Percentiles rank a stretch among this genome's conserved stretches.
Conservation (phyloP, 1,284 basidiomycete genomes). For the Wolfiporia cocos region DNA sequence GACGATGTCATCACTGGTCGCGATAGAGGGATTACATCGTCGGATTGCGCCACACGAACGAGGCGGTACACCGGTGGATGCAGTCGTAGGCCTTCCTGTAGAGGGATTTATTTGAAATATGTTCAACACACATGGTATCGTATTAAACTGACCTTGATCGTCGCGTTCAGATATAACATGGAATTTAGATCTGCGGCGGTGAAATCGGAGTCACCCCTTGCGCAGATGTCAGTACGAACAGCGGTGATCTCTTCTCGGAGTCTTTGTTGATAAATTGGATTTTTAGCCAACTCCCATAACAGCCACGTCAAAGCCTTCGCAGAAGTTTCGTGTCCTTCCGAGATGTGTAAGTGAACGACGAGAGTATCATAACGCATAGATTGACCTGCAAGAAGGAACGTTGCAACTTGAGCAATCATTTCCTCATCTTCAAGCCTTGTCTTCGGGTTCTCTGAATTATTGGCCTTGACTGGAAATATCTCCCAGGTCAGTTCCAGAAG, state of each 20-base stretch:
- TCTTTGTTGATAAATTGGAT: constrained; percentile 31
- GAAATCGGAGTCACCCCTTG: constrained; percentile 35
- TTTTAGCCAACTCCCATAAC: constrained; percentile 34
- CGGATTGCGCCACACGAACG: constrained; percentile 19
- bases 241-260: constrained; percentile 36
- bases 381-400: constrained; percentile 22
- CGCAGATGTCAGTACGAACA: constrained; percentile 29
- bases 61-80: constrained; percentile 22
- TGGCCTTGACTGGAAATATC: constrained; percentile 47
- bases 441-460: constrained; percentile 38
- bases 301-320: constrained; percentile 37
- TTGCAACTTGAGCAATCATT: constrained; percentile 44
- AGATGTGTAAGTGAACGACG: constrained; percentile 24
- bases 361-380: neutral
- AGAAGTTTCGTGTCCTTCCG: constrained; percentile 50
- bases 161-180: constrained; percentile 47
- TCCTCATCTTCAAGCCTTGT: constrained; percentile 41
- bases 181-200: constrained; percentile 42
- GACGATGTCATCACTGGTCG: constrained; percentile 19
- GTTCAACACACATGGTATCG: no score
- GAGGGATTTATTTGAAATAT: no score
- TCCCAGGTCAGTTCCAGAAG: no score
- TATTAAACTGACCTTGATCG: constrained; percentile 36
- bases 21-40: constrained; percentile 29
- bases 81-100: constrained; percentile 25